phyloP scores from a whole-genome alignment of 805 yeast genomes.

The Candida odintsovae region DNA sequence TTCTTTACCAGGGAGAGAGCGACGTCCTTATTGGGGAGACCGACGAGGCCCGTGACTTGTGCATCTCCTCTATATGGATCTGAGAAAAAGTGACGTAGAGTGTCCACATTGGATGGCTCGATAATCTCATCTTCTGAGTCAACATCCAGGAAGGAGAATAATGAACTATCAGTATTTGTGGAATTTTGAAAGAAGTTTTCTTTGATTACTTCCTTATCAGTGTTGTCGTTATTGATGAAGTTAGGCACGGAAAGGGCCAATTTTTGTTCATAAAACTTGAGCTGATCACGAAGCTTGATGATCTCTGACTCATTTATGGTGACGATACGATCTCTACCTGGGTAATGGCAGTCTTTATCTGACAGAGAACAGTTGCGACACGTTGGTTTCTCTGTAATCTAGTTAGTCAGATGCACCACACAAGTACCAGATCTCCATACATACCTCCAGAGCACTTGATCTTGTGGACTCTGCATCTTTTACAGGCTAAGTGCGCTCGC shows the following conservation, averaged over 20 bases:
- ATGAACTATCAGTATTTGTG: conserved; percentile 19
- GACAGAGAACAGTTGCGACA: conserved; percentile 18
- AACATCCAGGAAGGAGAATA: conserved; percentile 20
- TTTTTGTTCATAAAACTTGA: conserved; percentile 9
- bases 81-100: conserved; percentile 15
- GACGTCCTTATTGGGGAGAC: conserved; percentile 12
- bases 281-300: conserved; percentile 10
- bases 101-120: conserved; percentile 4
- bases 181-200: conserved; percentile 18
- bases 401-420: not conserved
- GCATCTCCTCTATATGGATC: conserved; percentile 7
- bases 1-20: conserved; percentile 14
- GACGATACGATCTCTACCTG: conserved; percentile 17
- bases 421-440: conserved; percentile 1
- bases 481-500: conserved; percentile 17
- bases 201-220: conserved; percentile 12
- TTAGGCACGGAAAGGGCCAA: not conserved
- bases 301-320: conserved; percentile 20
- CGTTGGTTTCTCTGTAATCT: conserved; percentile 9
- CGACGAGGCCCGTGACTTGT: conserved; percentile 5
- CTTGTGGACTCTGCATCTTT: conserved; percentile 19
- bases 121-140: conserved; percentile 17
- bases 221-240: not conserved
- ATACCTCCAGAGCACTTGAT: conserved; percentile 21
- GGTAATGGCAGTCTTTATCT: conserved; percentile 13